Percentiles rank a stretch among this genome's conserved stretches.
phyloP scores from a whole-genome alignment of 371 early-diverging fungal species.

The Mycotypha africana region DNA sequence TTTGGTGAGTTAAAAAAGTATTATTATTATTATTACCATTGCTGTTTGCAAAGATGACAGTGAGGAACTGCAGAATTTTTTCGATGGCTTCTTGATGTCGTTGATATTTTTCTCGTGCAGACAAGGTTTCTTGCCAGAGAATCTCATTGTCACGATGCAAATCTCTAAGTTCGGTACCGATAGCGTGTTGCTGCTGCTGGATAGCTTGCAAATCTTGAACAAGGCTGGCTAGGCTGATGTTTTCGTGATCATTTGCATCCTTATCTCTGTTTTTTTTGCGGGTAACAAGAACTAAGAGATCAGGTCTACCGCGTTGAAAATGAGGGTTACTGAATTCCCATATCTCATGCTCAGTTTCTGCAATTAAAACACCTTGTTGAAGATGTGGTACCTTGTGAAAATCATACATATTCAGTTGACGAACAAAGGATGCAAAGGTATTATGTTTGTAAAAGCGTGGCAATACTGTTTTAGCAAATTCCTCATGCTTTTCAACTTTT shows the following conservation, averaged over 20 bases:
- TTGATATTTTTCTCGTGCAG: constrained; percentile 70
- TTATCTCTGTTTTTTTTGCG: constrained; percentile 48
- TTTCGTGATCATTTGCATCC: constrained; percentile 22
- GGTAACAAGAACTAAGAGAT: constrained; percentile 43
- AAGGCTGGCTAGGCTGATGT: constrained; percentile 46
- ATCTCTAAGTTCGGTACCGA: constrained; percentile 72
- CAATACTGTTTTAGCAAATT: constrained; percentile 80
- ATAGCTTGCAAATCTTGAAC: constrained; percentile 75
- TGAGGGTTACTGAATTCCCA: constrained; percentile 59
- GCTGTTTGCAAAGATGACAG: constrained; percentile 51
- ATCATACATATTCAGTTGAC: constrained; percentile 94
- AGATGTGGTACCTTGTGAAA: constrained; percentile 77
- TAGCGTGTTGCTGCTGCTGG: constrained; percentile 77
- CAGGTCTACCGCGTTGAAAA: constrained; percentile 48
- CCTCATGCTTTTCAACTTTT: constrained; percentile 61
- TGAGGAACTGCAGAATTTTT: constrained; percentile 77
- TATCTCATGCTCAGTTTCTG: constrained; percentile 53
- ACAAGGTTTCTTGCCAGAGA: constrained; percentile 80
- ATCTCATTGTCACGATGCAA: constrained; percentile 65
- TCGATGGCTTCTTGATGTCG: constrained; percentile 88
- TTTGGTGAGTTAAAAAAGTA: no score
- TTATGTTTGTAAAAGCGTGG: constrained; percentile 89
- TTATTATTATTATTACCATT: no score
- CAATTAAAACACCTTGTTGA: constrained; percentile 67
- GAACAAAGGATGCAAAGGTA: constrained; percentile 91